Conservation (phyloP, 495 filamentous ascomycete genomes). For the Hypoxylon lenormandii region DNA sequence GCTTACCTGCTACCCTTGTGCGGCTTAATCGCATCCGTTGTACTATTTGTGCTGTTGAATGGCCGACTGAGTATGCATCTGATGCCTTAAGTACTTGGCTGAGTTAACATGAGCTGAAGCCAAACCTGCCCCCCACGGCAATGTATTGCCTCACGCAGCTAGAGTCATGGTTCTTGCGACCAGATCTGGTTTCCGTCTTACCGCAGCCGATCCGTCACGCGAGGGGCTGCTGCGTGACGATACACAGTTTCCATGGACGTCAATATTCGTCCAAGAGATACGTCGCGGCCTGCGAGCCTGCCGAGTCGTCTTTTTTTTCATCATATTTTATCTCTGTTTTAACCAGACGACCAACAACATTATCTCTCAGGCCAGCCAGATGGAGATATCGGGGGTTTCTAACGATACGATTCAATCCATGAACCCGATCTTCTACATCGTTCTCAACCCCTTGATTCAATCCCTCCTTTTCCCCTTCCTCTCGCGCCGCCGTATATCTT, state of each 20-base stretch:
- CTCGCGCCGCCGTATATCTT: not conserved
- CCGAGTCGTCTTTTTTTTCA: conserved; percentile 1
- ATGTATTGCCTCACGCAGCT: conserved; percentile 8
- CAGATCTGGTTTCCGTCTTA: conserved; percentile 1
- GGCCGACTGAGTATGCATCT: conserved; percentile 57
- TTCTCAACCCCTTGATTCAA: conserved; percentile 16
- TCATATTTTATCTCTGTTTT: conserved; percentile 50
- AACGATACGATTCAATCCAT: conserved; percentile 19
- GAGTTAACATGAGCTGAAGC: conserved; percentile 67
- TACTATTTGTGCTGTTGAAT: conserved; percentile 62
- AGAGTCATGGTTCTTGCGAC: conserved; percentile 5
- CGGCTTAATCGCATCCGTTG: conserved; percentile 63
- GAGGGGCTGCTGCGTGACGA: not conserved
- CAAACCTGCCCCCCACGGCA: conserved; percentile 11
- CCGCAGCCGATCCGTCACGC: conserved; percentile 6
- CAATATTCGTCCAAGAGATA: conserved; percentile 23
- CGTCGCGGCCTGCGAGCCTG: conserved; percentile 43
- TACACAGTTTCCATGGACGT: conserved; percentile 7
- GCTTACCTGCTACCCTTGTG: conserved; percentile 65
- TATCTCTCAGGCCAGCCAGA: conserved; percentile 65
- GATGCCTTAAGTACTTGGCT: conserved; percentile 63
- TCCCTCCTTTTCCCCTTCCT: conserved; percentile 10
- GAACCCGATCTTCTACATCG: conserved; percentile 13
- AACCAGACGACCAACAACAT: conserved; percentile 58
- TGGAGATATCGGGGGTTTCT: conserved; percentile 2